Base-by-base conservation (phyloP, 148 eudicot species). In the Rhododendron ovatum region DNA sequence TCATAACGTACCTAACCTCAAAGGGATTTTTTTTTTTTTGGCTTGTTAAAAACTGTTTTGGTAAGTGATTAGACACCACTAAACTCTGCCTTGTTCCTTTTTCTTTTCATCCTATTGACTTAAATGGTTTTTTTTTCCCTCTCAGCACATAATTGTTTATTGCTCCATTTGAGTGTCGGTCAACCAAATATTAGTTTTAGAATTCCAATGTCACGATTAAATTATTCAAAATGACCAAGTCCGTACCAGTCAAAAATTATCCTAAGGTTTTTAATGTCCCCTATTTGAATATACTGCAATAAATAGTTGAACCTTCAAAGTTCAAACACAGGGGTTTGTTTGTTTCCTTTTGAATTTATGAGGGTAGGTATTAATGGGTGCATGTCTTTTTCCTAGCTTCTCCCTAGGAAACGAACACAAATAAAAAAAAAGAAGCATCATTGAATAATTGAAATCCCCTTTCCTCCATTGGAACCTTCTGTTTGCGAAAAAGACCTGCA, bases 11-110 rank as follows among this genome's bases (percentile, higher is more conserved):
- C 75, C 75, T 69, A 69, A 69, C 75, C 33, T 69, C 75, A 30
- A 69, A 26, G 5, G 33, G 75, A 28, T 69, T 69, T 69, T 28
- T 12, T 5, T n/a, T 61, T 22, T 5, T 22, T 30, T 30, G 7
- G 7, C 45, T 41, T 24, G 71, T 69, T 30, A 69, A 12, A 10
- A 69, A 3, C 33, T 30, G 17, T 30, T 65, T 69, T 13, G 75
- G 75, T 12, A 26, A 69, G 37, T 69, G 75, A 69, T 69, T 69
- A 69, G 75, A 69, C 75, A 69, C 75, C 75, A 69, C 75, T 69
- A 26, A 30, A 22, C 28, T 13, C 75, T 65, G 30, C 73, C 73
- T 11, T 26, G 5, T 28, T 69, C 17, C 4, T 28, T 63, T 41
- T 28, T 13, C 75, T 69, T 69, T 28, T 69, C 75, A 12, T 69